Conservation (phyloP, 2,329 filamentous ascomycete species). For the Monosporascus sp. region DNA sequence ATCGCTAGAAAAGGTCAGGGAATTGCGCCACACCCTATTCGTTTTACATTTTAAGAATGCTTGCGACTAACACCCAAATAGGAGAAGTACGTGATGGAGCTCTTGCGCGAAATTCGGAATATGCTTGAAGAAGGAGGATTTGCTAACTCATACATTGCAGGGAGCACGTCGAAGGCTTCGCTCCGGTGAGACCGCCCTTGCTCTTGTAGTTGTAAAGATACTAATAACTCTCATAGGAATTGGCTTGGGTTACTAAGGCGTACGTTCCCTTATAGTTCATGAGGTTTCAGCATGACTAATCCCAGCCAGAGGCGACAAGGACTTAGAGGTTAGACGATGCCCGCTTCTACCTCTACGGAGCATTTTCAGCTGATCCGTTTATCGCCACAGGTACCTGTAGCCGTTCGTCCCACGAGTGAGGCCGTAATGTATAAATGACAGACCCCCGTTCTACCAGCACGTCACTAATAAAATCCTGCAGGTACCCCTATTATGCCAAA, state of each 20-base stretch:
- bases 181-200: conserved; percentile 45
- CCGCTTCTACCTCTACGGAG: background rate
- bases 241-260: conserved; percentile 85
- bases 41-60: background rate
- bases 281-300: conserved; percentile 19
- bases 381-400: conserved; percentile 50
- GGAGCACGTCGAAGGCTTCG: conserved; percentile 98
- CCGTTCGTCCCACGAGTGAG: conserved; percentile 64
- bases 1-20: conserved; percentile 62
- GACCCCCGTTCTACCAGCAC: conserved; percentile 12
- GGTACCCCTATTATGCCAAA: conserved; percentile 67
- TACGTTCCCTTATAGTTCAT: conserved; percentile 34
- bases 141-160: conserved; percentile 48
- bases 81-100: conserved; percentile 14
- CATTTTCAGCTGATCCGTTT: conserved; percentile 2
- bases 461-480: conserved; percentile 46
- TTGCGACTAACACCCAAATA: conserved; percentile 1
- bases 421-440: conserved; percentile 32
- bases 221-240: conserved; percentile 40
- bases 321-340: conserved; percentile 57
- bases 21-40: background rate
- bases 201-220: background rate
- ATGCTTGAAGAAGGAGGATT: background rate
- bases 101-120: background rate
- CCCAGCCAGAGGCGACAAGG: conserved; percentile 69